These are phyloP conservation scores for Lecanosticta acicola DNA, from an alignment of 2,329 filamentous ascomycete genomes.

Conservation along the genomic window DNA sequence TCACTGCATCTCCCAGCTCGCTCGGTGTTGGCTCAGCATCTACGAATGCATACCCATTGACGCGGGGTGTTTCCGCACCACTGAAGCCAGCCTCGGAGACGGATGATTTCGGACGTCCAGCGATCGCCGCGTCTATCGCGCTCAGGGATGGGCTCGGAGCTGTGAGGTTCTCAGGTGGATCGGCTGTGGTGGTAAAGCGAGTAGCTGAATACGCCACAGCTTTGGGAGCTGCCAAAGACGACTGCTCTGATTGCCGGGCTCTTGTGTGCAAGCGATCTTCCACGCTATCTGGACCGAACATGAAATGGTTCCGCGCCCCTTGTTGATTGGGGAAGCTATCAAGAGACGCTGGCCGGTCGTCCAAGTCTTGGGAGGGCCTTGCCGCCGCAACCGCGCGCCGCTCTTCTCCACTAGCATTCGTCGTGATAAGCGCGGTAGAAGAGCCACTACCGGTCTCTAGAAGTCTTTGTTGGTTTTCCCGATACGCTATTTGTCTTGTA, in stretches of 20 bases:
- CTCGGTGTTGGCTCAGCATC: constrained; percentile 64
- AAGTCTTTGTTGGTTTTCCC: constrained; percentile 54
- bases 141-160: constrained; percentile 79
- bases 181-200: constrained; percentile 48
- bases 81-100: constrained; percentile 56
- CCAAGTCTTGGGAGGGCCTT: constrained; percentile 54
- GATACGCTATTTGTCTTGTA: constrained; percentile 55
- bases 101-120: constrained; percentile 59
- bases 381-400: constrained; percentile 17
- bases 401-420: constrained; percentile 24
- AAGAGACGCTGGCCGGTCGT: constrained; percentile 68
- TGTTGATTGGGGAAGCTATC: constrained; percentile 61
- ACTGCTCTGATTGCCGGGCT: constrained; percentile 61
- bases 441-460: constrained; percentile 40
- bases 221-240: constrained; percentile 70
- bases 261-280: constrained; percentile 54
- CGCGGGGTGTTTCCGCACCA: constrained; percentile 75
- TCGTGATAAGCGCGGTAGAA: constrained; percentile 33
- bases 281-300: constrained; percentile 70
- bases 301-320: constrained; percentile 71
- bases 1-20: constrained; percentile 48
- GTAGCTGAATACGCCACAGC: constrained; percentile 79
- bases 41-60: constrained; percentile 92
- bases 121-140: constrained; percentile 76
- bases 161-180: constrained; percentile 30